Base-by-base conservation (phyloP, 1,139 yeast species). In the Yamadazyma epiphylla region DNA sequence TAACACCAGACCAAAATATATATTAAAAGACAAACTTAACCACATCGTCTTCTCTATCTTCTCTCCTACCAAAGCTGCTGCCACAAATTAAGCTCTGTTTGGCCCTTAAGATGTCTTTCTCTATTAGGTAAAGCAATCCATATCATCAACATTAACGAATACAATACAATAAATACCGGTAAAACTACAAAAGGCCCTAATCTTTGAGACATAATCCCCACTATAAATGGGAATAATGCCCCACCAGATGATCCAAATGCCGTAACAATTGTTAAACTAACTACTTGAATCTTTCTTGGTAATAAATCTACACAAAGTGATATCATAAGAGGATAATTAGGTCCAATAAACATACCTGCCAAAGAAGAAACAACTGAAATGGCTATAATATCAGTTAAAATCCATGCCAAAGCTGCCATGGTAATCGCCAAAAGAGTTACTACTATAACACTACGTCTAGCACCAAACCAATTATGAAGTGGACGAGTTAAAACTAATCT, bases 231-330 rank as follows among this genome's bases (percentile, higher is more conserved):
- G 40, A 75, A 64, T 3, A 74, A 43, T 3, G 81, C 80, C 2
- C 81, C 82, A 5, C 82, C 82, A 17, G 76, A 64, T 3, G 77
- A 67, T 1, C 82, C 82, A 51, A 75, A 74, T 0, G 81, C 80
- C 0, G 80, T 70, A 45, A 65, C 65, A 22, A 77, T 64, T 2
- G 80, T 74, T 33, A 76, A 48, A 0, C 78, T 63, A 24, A 73
- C 64, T 24, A 72, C 69, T 39, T 71, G 77, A 31, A 74, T 73
- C 46, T 69, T 74, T 35, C 80, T 51, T 1, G 81, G 81, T 22
- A 75, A 46, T 27, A 75, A 55, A 34, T 60, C 58, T 0, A 71
- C 64, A 5, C 68, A 62, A 17, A 65, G 48, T 0, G 77, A 60
- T 26, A 76, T 56, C 70, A 74, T 64, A 38, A 75, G 54, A 9